Percentiles rank a stretch among this genome's conserved stretches.
Conservation (phyloP, 2,329 filamentous ascomycete species). For the Chrysoporthe cubensis region DNA sequence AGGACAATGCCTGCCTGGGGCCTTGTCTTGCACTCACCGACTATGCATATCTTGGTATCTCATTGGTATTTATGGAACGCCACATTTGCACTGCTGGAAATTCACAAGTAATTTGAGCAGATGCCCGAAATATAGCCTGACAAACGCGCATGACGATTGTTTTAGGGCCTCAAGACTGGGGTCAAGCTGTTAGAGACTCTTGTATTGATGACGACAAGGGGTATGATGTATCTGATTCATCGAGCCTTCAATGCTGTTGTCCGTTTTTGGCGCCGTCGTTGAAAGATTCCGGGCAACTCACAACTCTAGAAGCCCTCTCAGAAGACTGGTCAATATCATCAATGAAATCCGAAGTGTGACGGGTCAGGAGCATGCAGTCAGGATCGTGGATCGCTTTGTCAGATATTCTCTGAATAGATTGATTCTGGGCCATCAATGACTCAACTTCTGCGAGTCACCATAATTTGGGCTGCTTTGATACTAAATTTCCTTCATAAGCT, state of each 20-base stretch:
- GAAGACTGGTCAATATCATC: neutral
- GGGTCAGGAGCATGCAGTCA: neutral
- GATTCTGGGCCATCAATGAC: neutral
- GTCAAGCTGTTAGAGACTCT: neutral
- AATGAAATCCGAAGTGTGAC: neutral
- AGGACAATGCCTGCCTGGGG: neutral
- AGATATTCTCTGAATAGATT: neutral
- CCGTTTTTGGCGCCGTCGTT: neutral
- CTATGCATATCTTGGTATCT: neutral
- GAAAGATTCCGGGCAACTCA: neutral
- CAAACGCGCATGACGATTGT: neutral
- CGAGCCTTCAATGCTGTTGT: neutral
- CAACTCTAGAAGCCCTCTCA: neutral
- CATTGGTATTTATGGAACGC: neutral
- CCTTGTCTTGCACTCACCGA: neutral
- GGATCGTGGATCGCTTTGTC: neutral
- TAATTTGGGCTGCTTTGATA: neutral
- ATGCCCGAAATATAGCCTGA: neutral
- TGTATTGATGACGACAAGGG: neutral
- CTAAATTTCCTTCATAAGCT: neutral
- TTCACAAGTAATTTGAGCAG: neutral
- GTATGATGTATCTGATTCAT: neutral
- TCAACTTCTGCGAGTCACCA: neutral
- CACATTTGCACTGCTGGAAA: neutral
- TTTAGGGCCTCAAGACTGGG: neutral